A percentile compares a stretch with the other conserved stretches of the same genome.
These are phyloP conservation scores for Hygrophorus pudorinus DNA, from an alignment of 768 basidiomycete genomes.

Conservation along the genomic window DNA sequence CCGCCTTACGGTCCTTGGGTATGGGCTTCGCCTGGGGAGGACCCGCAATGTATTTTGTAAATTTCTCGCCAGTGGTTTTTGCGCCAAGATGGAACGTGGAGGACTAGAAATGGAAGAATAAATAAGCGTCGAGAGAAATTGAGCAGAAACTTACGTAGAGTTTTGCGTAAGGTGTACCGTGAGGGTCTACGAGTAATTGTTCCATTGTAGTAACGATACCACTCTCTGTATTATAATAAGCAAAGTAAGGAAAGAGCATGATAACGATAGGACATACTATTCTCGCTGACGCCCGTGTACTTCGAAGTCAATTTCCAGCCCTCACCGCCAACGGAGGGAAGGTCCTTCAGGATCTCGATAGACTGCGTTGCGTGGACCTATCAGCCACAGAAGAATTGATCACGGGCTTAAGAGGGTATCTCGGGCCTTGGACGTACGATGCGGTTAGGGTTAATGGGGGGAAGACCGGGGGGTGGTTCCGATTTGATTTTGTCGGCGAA, in stretches of 20 bases:
- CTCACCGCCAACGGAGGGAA: conserved; percentile 64
- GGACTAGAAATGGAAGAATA: conserved; percentile 24
- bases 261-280: conserved; percentile 65
- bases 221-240: conserved; percentile 36
- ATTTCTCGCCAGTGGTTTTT: conserved; percentile 52
- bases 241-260: neutral
- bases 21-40: conserved; percentile 51
- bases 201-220: conserved; percentile 68
- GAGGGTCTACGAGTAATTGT: conserved; percentile 48
- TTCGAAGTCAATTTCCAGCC: conserved; percentile 70
- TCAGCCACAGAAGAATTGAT: neutral
- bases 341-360: conserved; percentile 69
- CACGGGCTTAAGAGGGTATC: neutral
- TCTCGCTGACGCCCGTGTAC: conserved; percentile 67
- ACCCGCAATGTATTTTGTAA: conserved; percentile 49
- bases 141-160: conserved; percentile 38
- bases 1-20: conserved; percentile 50
- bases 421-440: conserved; percentile 34
- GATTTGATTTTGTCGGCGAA: conserved; percentile 47
- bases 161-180: conserved; percentile 49
- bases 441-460: conserved; percentile 58
- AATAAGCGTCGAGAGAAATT: neutral
- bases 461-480: conserved; percentile 51
- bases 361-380: conserved; percentile 75
- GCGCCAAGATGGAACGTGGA: conserved; percentile 65